Percentiles rank a stretch among this genome's conserved stretches.
Evolutionary conservation across 257 asterid genomes (phyloP).

Genomic region (Paraleonurus japonicus): DNA sequence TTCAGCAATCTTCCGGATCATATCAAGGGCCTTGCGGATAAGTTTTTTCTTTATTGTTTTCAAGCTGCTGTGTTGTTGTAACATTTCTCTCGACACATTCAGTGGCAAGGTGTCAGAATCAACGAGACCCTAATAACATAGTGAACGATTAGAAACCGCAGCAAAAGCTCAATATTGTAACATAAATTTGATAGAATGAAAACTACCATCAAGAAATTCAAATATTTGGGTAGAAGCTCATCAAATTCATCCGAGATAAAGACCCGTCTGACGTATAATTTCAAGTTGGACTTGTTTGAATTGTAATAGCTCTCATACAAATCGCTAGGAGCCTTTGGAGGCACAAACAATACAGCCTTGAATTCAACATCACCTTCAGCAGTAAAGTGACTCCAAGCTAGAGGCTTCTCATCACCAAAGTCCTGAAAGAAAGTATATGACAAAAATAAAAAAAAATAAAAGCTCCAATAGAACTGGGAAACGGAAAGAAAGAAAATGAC

Average conservation of each 20-base stretch:
- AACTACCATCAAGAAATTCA: constrained; percentile 79
- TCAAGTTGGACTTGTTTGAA: constrained; percentile 76
- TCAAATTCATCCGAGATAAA: constrained; percentile 94
- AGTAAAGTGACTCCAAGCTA: constrained; percentile 85
- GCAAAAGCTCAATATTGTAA: not conserved
- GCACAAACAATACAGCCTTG: constrained; percentile 83
- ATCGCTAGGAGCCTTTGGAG: constrained; percentile 95
- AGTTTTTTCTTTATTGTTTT: constrained; percentile 91
- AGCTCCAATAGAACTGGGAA: not conserved
- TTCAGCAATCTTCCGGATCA: constrained; percentile 88
- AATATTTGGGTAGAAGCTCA: constrained; percentile 88
- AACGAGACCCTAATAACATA: constrained; percentile 71
- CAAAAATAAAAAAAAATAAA: not conserved
- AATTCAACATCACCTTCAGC: constrained; percentile 98
- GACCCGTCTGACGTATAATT: constrained; percentile 79
- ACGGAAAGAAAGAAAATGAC: constrained; percentile 7
- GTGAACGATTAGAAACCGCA: constrained; percentile 11
- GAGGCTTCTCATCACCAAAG: constrained; percentile 79
- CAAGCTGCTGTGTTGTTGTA: constrained; percentile 90
- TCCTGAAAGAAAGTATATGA: constrained; percentile 46
- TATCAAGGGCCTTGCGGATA: constrained; percentile 93
- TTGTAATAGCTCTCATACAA: constrained; percentile 91
- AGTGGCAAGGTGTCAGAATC: constrained; percentile 95
- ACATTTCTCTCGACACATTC: constrained; percentile 93
- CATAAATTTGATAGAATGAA: constrained; percentile 10